Evolutionary conservation across 306 rosid genomes (phyloP).

Genomic region (Castanea sativa): DNA sequence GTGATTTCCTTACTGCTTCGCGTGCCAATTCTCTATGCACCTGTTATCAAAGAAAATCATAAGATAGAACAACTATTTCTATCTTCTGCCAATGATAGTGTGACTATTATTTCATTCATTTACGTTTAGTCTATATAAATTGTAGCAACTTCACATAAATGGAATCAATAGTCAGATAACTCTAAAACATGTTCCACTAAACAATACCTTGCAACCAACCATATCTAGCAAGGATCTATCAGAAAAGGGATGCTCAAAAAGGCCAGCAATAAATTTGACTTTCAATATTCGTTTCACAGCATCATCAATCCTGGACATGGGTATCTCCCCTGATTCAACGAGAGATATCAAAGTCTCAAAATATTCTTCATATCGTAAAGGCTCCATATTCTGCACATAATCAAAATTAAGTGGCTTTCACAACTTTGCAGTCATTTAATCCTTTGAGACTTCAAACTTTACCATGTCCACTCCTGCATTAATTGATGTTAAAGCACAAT

Average conservation of each 20-base stretch:
- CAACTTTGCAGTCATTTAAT: no score
- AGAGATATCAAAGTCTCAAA: conserved; percentile 50
- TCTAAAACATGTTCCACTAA: not conserved
- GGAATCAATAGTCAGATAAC: not conserved
- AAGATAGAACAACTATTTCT: not conserved
- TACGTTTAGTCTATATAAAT: no score
- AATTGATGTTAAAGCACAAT: conserved; percentile 55
- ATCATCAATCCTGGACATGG: conserved; percentile 69
- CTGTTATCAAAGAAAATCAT: conserved; percentile 32
- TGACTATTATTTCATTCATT: no score
- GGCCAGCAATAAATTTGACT: conserved; percentile 77
- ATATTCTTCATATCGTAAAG: conserved; percentile 43
- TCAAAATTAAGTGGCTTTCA: not conserved
- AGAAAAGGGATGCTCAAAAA: conserved; percentile 68
- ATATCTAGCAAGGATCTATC: conserved; percentile 67
- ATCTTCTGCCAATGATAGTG: not conserved
- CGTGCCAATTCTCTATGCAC: conserved; percentile 76
- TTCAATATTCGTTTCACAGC: conserved; percentile 79
- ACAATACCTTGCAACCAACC: conserved; percentile 82
- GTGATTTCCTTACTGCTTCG: conserved; percentile 76
- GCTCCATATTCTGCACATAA: conserved; percentile 69
- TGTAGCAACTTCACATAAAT: no score
- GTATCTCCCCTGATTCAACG: conserved; percentile 63
- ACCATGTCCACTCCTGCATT: conserved; percentile 95
- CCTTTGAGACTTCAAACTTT: conserved; percentile 5